A percentile compares a stretch with the other conserved stretches of the same genome.
These are phyloP conservation scores for Xylaria arbuscula DNA, from an alignment of 2,329 filamentous ascomycete genomes.

Conservation along the genomic window DNA sequence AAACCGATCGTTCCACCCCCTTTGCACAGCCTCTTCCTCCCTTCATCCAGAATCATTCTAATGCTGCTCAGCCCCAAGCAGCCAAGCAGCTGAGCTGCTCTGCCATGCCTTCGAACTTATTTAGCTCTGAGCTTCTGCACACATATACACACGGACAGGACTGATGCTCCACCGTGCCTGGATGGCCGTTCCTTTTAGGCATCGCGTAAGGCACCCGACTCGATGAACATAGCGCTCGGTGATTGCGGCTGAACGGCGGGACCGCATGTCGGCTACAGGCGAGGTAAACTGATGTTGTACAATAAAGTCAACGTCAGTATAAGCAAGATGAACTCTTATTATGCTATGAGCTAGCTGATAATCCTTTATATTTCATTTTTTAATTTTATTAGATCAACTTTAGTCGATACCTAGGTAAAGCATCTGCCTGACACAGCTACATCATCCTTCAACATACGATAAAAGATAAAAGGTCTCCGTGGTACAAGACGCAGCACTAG, in stretches of 20 bases:
- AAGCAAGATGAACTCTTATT: background rate
- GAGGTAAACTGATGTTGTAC: background rate
- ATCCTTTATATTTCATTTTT: background rate
- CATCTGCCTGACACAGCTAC: background rate
- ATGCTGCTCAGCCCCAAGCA: constrained; percentile 25
- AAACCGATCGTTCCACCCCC: background rate
- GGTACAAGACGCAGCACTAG: background rate
- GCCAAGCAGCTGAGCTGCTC: constrained; percentile 24
- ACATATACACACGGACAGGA: background rate
- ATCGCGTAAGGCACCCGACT: constrained; percentile 19
- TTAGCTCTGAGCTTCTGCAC: constrained; percentile 1
- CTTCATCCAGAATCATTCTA: background rate
- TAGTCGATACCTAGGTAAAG: background rate
- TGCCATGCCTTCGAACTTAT: constrained; percentile 6
- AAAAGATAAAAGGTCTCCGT: background rate
- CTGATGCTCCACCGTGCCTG: constrained; percentile 7
- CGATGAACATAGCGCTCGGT: constrained; percentile 28
- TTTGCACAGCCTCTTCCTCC: constrained; percentile 4
- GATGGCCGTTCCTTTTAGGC: constrained; percentile 5
- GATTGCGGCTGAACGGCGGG: constrained; percentile 30
- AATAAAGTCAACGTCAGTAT: too few species aligned
- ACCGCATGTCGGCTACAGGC: background rate
- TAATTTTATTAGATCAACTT: background rate
- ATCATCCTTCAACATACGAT: background rate
- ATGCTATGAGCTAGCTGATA: background rate